These are phyloP conservation scores for Dactylorhiza incarnata DNA, from an alignment of 106 monocot genomes.

Conservation along the genomic window DNA sequence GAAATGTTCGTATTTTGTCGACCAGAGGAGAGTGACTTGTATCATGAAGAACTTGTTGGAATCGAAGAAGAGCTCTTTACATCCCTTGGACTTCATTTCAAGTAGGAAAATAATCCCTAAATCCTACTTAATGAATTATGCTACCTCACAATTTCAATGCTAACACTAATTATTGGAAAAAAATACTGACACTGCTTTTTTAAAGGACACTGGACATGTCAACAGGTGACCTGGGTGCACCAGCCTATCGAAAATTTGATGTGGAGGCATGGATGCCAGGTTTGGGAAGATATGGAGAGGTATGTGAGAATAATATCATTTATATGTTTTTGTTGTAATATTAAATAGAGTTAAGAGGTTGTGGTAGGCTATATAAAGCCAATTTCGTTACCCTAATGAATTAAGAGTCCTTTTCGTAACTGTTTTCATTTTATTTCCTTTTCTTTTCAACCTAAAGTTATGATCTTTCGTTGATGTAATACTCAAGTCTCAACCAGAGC, in stretches of 20 bases:
- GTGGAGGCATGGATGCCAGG: constrained; percentile 99
- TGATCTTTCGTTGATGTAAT: too few species aligned
- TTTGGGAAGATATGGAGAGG: constrained; percentile 89
- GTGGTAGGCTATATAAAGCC: too few species aligned
- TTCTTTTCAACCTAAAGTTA: too few species aligned
- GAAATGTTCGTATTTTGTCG: constrained; percentile 95
- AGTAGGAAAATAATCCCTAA: constrained; percentile 25
- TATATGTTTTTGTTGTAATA: neutral
- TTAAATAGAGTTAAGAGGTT: too few species aligned
- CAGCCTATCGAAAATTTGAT: constrained; percentile 95
- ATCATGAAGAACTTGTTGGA: constrained; percentile 79
- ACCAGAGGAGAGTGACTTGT: constrained; percentile 74
- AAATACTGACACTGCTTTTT: neutral
- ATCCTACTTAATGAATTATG: neutral
- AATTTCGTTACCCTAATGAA: too few species aligned
- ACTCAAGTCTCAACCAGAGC: neutral
- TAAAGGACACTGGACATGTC: constrained; percentile 95
- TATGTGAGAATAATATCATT: constrained; percentile 11
- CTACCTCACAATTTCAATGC: neutral
- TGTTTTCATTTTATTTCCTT: too few species aligned
- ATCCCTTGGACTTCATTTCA: constrained; percentile 96
- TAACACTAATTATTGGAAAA: too few species aligned
- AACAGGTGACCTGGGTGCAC: constrained; percentile 88
- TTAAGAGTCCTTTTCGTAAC: too few species aligned
- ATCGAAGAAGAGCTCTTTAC: constrained; percentile 89